phyloP scores from a whole-genome alignment of 208 protist species.

The Lotmaria passim region DNA sequence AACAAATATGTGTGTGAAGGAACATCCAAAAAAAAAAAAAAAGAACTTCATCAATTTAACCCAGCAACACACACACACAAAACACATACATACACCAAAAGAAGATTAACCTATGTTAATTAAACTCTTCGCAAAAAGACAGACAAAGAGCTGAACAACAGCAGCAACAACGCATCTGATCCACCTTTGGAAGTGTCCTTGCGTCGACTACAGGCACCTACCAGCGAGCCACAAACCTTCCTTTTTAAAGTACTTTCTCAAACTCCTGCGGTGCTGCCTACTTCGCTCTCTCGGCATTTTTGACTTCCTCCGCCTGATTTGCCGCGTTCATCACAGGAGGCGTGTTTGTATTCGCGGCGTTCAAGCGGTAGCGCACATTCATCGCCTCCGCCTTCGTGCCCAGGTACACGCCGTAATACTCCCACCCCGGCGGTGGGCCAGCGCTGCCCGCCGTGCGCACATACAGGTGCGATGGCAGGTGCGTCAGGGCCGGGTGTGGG shows the following conservation, averaged over 20 bases:
- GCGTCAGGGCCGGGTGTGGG: conserved; percentile 52
- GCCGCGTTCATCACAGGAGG: conserved; percentile 5
- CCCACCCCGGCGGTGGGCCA: conserved; percentile 67
- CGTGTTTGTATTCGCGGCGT: conserved; percentile 27
- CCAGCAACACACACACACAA: conserved; percentile 10
- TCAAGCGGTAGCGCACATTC: conserved; percentile 59
- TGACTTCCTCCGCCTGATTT: background rate
- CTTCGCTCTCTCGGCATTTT: too few species aligned
- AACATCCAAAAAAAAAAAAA: conserved; percentile 23
- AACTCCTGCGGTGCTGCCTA: too few species aligned
- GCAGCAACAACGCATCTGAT: too few species aligned
- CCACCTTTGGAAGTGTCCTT: too few species aligned
- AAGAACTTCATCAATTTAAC: too few species aligned
- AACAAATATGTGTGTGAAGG: background rate
- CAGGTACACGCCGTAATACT: conserved; percentile 70
- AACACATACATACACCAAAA: too few species aligned
- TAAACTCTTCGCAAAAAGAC: too few species aligned
- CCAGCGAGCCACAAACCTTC: too few species aligned
- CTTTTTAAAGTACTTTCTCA: too few species aligned
- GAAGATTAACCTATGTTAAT: too few species aligned
- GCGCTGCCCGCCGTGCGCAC: conserved; percentile 44
- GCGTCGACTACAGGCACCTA: too few species aligned
- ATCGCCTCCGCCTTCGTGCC: conserved; percentile 62
- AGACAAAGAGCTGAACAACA: too few species aligned
- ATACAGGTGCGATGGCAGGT: conserved; percentile 71